Evolutionary conservation across 106 monocot genomes (phyloP).

Genomic region (Acorus calamus): DNA sequence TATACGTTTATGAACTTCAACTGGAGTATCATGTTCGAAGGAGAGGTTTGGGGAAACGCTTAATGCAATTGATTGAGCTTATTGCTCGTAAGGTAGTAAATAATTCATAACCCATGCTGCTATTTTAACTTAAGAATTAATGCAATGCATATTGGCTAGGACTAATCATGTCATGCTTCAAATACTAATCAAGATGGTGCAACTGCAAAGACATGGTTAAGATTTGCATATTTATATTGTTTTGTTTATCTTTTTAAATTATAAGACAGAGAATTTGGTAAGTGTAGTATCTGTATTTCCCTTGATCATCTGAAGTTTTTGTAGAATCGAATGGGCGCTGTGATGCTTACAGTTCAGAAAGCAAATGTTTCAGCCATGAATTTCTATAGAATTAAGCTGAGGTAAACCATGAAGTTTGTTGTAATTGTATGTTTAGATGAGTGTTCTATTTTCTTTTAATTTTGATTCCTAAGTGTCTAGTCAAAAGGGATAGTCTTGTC

Average conservation of each 20-base stretch:
- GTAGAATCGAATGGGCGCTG: slow-evolving; percentile 82
- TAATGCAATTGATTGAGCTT: slow-evolving; percentile 88
- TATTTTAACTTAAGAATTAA: too few relatives aligned
- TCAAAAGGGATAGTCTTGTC: neutral
- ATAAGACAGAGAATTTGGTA: too few relatives aligned
- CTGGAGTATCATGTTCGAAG: slow-evolving; percentile 55
- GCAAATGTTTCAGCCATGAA: slow-evolving; percentile 59
- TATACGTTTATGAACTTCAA: slow-evolving; percentile 93
- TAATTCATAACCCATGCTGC: neutral
- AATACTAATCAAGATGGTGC: too few relatives aligned
- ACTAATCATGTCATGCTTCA: too few relatives aligned
- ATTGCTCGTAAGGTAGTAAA: slow-evolving; percentile 77
- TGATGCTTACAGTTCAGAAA: slow-evolving; percentile 91
- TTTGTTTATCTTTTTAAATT: too few relatives aligned
- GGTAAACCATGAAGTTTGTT: slow-evolving; percentile 19
- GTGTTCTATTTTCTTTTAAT: too few relatives aligned
- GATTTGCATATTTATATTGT: too few relatives aligned
- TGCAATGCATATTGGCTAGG: too few relatives aligned
- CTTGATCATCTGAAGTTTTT: neutral
- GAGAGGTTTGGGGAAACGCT: slow-evolving; percentile 83
- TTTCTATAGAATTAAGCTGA: slow-evolving; percentile 64
- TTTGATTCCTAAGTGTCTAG: too few relatives aligned
- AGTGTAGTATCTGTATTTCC: too few relatives aligned
- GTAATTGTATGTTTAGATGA: too few relatives aligned
- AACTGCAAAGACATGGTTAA: too few relatives aligned